Evolutionary conservation across 1,139 yeast genomes (phyloP).

Genomic region (Diutina ranongensis): DNA sequence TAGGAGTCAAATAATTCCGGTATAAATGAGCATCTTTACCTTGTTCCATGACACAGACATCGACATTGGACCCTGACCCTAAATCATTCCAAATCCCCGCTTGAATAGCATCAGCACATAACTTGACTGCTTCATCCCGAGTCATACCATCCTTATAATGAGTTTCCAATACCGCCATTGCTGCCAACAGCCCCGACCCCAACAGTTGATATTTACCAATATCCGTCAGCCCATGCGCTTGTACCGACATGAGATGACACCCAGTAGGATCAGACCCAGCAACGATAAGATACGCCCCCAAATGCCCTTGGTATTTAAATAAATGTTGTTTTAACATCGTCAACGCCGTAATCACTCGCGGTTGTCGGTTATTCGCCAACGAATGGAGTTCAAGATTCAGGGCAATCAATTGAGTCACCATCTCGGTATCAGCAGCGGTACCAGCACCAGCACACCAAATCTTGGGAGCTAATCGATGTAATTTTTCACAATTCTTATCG

Average conservation of each 20-base stretch:
- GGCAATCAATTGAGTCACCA: slow-evolving; percentile 86
- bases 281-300: slow-evolving; percentile 93
- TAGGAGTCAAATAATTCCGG: slow-evolving; percentile 87
- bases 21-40: slow-evolving; percentile 77
- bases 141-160: slow-evolving; percentile 71
- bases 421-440: slow-evolving; percentile 98
- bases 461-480: slow-evolving; percentile 82
- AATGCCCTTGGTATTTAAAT: slow-evolving; percentile 91
- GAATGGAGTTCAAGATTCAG: slow-evolving; percentile 87
- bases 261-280: slow-evolving; percentile 98
- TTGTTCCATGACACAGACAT: slow-evolving; percentile 88
- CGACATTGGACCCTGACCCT: slow-evolving; percentile 97
- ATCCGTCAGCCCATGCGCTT: slow-evolving; percentile 97
- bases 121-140: slow-evolving; percentile 77
- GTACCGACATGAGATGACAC: slow-evolving; percentile 82
- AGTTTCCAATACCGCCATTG: slow-evolving; percentile 93
- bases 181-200: slow-evolving; percentile 98
- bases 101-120: slow-evolving; percentile 88
- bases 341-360: slow-evolving; percentile 88
- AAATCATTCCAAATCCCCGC: slow-evolving; percentile 99
- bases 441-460: slow-evolving; percentile 99
- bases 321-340: slow-evolving; percentile 91
- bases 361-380: slow-evolving; percentile 70
- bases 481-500: slow-evolving; percentile 93
- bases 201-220: slow-evolving; percentile 85